Conservation (phyloP, 129 eudicot species). For the Helianthus tuberosus region DNA sequence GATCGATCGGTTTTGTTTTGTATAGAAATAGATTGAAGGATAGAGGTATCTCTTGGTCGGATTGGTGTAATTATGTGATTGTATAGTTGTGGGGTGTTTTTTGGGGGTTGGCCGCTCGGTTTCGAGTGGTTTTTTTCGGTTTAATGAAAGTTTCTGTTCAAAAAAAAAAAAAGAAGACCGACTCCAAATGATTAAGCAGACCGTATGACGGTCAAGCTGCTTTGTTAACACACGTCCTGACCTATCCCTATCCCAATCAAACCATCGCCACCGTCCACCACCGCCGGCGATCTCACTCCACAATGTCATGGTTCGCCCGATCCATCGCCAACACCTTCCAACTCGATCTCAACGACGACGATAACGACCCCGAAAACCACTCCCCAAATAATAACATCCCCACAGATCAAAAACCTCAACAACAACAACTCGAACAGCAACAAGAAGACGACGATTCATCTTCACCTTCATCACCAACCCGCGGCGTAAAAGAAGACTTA, state of each 20-base stretch:
- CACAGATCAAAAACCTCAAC: conserved; percentile 10
- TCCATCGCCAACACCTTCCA: conserved; percentile 81
- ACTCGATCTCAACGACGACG: conserved; percentile 40
- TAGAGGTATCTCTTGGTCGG: too few species aligned
- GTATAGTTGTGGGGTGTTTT: too few species aligned
- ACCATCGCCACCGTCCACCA: neutral
- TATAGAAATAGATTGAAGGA: too few species aligned
- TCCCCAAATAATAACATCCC: conserved; percentile 13
- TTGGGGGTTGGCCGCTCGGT: too few species aligned
- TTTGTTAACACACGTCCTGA: conserved; percentile 19
- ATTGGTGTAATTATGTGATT: too few species aligned
- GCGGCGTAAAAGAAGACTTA: conserved; percentile 92
- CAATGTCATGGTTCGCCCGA: conserved; percentile 87
- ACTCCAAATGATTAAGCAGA: conserved; percentile 22
- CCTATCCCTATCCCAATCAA: conserved; percentile 16
- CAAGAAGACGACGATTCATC: conserved; percentile 34
- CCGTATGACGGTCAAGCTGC: conserved; percentile 20
- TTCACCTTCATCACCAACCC: conserved; percentile 43
- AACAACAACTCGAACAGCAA: neutral
- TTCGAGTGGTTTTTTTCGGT: too few species aligned
- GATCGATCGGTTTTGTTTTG: too few species aligned
- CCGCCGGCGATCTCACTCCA: conserved; percentile 37
- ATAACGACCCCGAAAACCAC: conserved; percentile 27
- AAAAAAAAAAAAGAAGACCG: conserved; percentile 1
- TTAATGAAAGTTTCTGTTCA: too few species aligned